These are phyloP conservation scores for Amanita subjunquillea DNA, from an alignment of 768 basidiomycete genomes.

Conservation along the genomic window DNA sequence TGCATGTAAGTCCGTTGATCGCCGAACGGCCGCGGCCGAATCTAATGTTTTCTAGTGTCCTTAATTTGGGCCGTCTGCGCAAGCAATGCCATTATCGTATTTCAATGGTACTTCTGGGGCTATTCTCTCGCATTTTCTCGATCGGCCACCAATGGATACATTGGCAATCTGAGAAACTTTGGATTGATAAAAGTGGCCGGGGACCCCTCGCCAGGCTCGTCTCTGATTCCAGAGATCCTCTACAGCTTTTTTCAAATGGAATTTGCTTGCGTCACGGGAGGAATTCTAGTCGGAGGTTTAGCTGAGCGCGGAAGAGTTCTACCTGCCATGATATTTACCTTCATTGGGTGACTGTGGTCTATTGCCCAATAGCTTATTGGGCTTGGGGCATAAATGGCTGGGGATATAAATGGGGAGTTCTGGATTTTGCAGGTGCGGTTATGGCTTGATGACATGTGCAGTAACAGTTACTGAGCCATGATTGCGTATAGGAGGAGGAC, in stretches of 20 bases:
- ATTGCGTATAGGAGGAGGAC: slow-evolving; percentile 54
- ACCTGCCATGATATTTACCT: slow-evolving; percentile 73
- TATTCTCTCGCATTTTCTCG: slow-evolving; percentile 81
- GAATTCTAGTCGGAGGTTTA: slow-evolving; percentile 66
- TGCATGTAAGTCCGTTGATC: slow-evolving; percentile 25
- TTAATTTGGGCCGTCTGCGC: slow-evolving; percentile 71
- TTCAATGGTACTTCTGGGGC: slow-evolving; percentile 66
- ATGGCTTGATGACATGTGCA: not conserved
- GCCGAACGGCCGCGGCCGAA: not conserved
- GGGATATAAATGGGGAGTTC: slow-evolving; percentile 75
- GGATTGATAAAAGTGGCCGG: slow-evolving; percentile 65
- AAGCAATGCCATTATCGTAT: slow-evolving; percentile 64
- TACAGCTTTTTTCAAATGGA: slow-evolving; percentile 87
- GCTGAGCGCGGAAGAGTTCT: slow-evolving; percentile 82
- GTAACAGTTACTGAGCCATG: not conserved
- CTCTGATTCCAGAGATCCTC: slow-evolving; percentile 71
- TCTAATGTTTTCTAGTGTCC: slow-evolving; percentile 30
- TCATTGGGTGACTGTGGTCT: slow-evolving; percentile 84
- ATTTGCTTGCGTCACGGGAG: slow-evolving; percentile 75
- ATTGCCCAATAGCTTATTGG: slow-evolving; percentile 84
- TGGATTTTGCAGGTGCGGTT: slow-evolving; percentile 72
- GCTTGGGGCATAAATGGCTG: slow-evolving; percentile 76
- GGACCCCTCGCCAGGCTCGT: slow-evolving; percentile 67
- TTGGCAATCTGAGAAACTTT: slow-evolving; percentile 74
- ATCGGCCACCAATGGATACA: slow-evolving; percentile 63